These are phyloP conservation scores for Botrytis paeoniae DNA, from an alignment of 2,329 filamentous ascomycete genomes.

Conservation along the genomic window DNA sequence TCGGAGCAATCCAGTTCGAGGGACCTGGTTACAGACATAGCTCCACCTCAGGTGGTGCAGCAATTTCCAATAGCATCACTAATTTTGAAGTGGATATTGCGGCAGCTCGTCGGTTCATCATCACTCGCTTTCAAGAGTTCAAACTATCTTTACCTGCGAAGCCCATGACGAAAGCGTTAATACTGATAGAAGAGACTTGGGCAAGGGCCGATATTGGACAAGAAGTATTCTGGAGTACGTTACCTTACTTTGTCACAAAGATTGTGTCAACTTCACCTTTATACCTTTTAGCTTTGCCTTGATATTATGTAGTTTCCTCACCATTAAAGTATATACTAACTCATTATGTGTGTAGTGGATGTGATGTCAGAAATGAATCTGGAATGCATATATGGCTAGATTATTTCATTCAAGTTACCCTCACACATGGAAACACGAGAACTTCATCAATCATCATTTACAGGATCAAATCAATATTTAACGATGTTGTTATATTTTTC, in stretches of 20 bases:
- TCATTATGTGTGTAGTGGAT: slow-evolving; percentile 1
- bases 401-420: background rate
- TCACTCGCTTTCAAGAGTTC: slow-evolving; percentile 32
- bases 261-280: background rate
- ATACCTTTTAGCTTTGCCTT: background rate
- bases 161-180: slow-evolving; percentile 29
- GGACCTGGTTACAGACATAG: background rate
- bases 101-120: slow-evolving; percentile 30
- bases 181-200: slow-evolving; percentile 34
- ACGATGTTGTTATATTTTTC: background rate
- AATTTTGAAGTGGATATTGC: slow-evolving; percentile 34
- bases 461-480: background rate
- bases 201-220: slow-evolving; percentile 28
- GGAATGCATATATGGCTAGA: slow-evolving; percentile 13
- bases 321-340: background rate
- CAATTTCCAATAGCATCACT: slow-evolving; percentile 29
- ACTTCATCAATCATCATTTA: background rate
- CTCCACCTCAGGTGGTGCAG: slow-evolving; percentile 5
- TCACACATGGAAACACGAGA: background rate
- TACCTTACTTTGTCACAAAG: background rate
- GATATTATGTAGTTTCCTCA: background rate
- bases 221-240: slow-evolving; percentile 31
- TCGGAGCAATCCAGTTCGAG: background rate
- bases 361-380: slow-evolving; percentile 16
- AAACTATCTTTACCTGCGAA: slow-evolving; percentile 33